Evolutionary conservation across 306 rosid genomes (phyloP).

Genomic region (Quercus rubra): DNA sequence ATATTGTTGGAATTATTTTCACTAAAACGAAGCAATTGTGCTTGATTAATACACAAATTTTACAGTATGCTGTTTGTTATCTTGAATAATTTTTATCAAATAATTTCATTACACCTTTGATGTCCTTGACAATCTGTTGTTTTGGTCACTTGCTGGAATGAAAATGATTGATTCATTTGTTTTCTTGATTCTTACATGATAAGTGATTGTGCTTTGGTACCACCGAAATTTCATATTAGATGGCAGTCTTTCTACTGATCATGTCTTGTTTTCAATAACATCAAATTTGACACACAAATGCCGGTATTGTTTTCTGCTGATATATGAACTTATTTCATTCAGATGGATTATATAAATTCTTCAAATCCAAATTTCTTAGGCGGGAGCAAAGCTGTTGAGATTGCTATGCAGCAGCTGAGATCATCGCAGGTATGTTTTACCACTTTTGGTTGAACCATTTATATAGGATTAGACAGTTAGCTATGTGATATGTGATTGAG

Average conservation of each 20-base stretch:
- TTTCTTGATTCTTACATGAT: not conserved
- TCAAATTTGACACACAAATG: not conserved
- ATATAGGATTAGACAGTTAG: not conserved
- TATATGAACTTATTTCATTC: not conserved
- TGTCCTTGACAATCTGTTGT: not conserved
- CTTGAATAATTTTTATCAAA: not conserved
- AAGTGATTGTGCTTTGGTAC: not conserved
- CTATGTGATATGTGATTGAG: not conserved
- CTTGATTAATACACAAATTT: not conserved
- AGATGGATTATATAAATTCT: conserved; percentile 47
- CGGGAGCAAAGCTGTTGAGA: conserved; percentile 42
- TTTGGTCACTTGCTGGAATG: not conserved
- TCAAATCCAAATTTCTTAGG: conserved; percentile 44
- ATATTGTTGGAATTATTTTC: not conserved
- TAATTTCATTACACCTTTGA: not conserved
- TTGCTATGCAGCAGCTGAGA: conserved; percentile 34
- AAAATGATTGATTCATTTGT: not conserved
- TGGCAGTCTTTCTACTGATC: not conserved
- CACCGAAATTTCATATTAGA: not conserved
- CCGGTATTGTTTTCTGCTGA: not conserved
- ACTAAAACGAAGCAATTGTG: not conserved
- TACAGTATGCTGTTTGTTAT: not conserved
- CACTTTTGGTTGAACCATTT: not conserved
- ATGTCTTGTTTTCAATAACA: not conserved
- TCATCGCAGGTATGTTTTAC: conserved; percentile 28